Percentiles rank a stretch among this genome's conserved stretches.
Conservation (phyloP, 768 basidiomycete genomes). For the Auricularia sp. region DNA sequence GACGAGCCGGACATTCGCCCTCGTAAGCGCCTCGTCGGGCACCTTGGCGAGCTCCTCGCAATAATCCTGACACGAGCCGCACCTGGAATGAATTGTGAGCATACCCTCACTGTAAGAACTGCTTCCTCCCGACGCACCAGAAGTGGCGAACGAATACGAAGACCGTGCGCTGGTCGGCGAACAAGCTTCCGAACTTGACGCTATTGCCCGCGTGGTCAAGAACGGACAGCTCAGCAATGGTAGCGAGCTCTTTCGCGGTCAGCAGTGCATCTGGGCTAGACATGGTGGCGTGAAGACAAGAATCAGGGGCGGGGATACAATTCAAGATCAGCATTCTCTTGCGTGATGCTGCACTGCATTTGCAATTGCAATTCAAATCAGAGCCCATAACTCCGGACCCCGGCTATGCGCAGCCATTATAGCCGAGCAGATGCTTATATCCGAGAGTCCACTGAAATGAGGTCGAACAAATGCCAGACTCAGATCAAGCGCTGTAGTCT, state of each 20-base stretch:
- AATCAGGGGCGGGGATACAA: no score
- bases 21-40: constrained; percentile 29
- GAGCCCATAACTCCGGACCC: no score
- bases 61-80: constrained; percentile 30
- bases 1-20: constrained; percentile 32
- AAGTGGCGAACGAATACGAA: constrained; percentile 49
- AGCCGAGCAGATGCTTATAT: no score
- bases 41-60: constrained; percentile 38
- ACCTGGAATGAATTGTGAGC: not conserved
- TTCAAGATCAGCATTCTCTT: no score
- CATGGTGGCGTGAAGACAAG: no score
- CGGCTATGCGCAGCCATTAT: no score
- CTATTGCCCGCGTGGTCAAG: constrained; percentile 36
- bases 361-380: no score
- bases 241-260: constrained; percentile 18
- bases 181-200: constrained; percentile 43
- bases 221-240: constrained; percentile 33
- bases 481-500: not conserved
- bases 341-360: no score
- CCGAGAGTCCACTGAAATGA: no score
- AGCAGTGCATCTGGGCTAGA: not conserved
- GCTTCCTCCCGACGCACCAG: not conserved
- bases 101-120: not conserved
- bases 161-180: constrained; percentile 39
- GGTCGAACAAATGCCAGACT: no score